Percentiles rank a stretch among this genome's conserved stretches.
Evolutionary conservation across 1,284 basidiomycete species (phyloP).

Genomic region (Moniliophthora roreri): DNA sequence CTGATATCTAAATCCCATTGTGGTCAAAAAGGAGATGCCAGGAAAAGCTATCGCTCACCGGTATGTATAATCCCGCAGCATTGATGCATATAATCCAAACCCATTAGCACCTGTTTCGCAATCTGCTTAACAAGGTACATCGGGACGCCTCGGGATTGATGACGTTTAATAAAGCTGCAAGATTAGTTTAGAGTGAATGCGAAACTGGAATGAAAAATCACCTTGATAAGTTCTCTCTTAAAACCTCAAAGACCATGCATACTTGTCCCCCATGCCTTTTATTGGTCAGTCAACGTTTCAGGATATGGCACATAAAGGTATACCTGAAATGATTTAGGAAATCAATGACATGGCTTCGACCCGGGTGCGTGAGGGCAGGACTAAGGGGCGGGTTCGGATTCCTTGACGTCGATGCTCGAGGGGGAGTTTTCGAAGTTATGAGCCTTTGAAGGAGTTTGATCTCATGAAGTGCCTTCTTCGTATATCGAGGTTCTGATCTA

Average conservation of each 20-base stretch:
- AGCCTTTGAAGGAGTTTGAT: conserved; percentile 97
- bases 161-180: conserved; percentile 82
- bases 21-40: conserved; percentile 4
- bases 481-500: conserved; percentile 96
- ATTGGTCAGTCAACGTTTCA: no score
- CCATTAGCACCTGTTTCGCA: conserved; percentile 93
- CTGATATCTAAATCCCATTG: conserved; percentile 72
- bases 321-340: conserved; percentile 54
- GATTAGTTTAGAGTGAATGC: no score
- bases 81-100: conserved; percentile 96
- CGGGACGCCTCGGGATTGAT: conserved; percentile 93
- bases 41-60: conserved; percentile 41
- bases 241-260: conserved; percentile 99
- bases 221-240: conserved; percentile 97
- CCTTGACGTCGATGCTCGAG: conserved; percentile 74
- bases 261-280: conserved; percentile 98
- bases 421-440: conserved; percentile 82
- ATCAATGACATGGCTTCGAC: neutral
- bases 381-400: neutral
- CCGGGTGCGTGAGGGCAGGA: neutral
- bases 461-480: conserved; percentile 97
- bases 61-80: conserved; percentile 96
- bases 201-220: conserved; percentile 18
- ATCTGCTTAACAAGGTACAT: conserved; percentile 95
- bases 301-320: no score